Evolutionary conservation across 805 yeast genomes (phyloP).

Genomic region (Saccharomycopsis synnaedendra): DNA sequence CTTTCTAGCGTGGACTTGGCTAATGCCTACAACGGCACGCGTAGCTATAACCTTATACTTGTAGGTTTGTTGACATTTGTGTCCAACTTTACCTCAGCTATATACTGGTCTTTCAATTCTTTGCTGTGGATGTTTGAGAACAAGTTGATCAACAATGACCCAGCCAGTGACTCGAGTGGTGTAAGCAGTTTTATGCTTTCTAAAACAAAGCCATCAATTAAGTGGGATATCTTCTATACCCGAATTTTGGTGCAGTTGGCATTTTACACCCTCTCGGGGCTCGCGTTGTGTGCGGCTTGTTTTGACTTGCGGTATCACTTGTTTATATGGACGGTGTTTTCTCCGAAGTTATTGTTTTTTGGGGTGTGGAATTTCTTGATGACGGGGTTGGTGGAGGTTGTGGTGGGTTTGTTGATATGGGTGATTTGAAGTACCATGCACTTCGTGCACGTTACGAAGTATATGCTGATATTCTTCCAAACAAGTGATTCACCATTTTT

Average conservation of each 20-base stretch:
- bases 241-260: constrained; percentile 29
- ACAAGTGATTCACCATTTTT: too few species aligned
- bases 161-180: constrained; percentile 4
- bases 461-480: neutral
- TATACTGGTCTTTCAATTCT: constrained; percentile 55
- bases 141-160: constrained; percentile 13
- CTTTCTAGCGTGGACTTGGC: constrained; percentile 84
- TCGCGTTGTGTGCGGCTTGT: constrained; percentile 59
- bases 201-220: constrained; percentile 17
- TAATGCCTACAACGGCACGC: constrained; percentile 84
- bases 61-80: constrained; percentile 74
- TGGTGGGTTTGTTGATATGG: neutral
- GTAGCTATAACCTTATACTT: constrained; percentile 50
- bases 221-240: constrained; percentile 26
- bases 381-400: constrained; percentile 7
- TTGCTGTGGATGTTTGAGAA: constrained; percentile 25
- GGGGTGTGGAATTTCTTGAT: constrained; percentile 46
- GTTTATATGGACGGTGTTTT: constrained; percentile 96
- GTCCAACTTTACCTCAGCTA: constrained; percentile 78
- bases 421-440: neutral
- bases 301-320: constrained; percentile 67
- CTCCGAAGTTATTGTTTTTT: constrained; percentile 80
- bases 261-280: constrained; percentile 50
- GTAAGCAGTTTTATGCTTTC: constrained; percentile 3
- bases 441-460: too few species aligned